Evolutionary conservation across 495 filamentous ascomycete species (phyloP).

Genomic region (Penicillium lividum): DNA sequence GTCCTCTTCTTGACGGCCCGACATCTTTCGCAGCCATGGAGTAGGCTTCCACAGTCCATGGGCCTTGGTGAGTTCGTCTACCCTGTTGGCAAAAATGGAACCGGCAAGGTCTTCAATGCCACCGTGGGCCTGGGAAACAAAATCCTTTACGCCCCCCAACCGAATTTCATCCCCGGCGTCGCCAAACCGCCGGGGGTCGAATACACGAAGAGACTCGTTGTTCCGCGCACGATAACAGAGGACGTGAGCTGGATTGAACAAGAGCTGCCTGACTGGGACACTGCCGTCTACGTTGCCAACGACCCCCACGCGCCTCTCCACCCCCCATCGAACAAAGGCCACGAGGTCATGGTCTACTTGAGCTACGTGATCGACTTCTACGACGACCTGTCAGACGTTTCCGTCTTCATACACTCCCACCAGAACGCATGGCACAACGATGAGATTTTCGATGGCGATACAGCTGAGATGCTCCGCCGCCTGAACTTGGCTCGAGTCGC

Average conservation of each 20-base stretch:
- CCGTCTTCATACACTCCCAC: slow-evolving; percentile 71
- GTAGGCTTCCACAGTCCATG: slow-evolving; percentile 35
- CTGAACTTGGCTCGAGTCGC: slow-evolving; percentile 55
- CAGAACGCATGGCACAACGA: slow-evolving; percentile 69
- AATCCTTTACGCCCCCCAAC: slow-evolving; percentile 34
- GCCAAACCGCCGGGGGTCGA: slow-evolving; percentile 42
- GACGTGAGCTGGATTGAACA: slow-evolving; percentile 62
- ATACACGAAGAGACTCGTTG: slow-evolving; percentile 57
- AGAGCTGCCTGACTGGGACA: slow-evolving; percentile 56
- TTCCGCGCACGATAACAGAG: slow-evolving; percentile 57
- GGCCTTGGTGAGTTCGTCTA: slow-evolving; percentile 38
- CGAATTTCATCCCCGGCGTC: slow-evolving; percentile 40
- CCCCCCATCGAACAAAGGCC: slow-evolving; percentile 71
- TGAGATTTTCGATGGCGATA: slow-evolving; percentile 48
- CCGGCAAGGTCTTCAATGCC: slow-evolving; percentile 23
- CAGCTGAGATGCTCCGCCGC: slow-evolving; percentile 53
- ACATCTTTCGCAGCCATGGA: slow-evolving; percentile 30
- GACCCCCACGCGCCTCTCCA: slow-evolving; percentile 60
- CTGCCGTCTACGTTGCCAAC: slow-evolving; percentile 66
- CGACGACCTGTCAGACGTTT: slow-evolving; percentile 63
- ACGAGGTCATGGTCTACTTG: slow-evolving; percentile 76
- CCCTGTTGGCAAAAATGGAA: slow-evolving; percentile 18
- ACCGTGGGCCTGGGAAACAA: slow-evolving; percentile 21
- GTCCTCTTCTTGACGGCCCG: slow-evolving; percentile 34
- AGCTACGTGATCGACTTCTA: slow-evolving; percentile 75